Conservation (phyloP, 2,329 filamentous ascomycete species). For the Colletotrichum plurivorum region DNA sequence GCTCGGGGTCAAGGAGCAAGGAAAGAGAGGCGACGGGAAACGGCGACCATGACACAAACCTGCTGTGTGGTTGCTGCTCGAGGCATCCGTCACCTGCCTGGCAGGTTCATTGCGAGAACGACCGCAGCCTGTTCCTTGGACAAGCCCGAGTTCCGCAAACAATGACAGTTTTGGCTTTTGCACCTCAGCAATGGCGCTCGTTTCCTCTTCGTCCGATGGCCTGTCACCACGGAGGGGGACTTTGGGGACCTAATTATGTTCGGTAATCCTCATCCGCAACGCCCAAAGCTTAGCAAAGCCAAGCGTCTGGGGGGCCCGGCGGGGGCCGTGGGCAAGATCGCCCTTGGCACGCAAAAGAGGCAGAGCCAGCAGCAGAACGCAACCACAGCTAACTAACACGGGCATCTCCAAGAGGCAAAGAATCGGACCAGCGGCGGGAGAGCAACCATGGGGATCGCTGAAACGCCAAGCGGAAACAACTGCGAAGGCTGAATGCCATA, state of each 20-base stretch:
- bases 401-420: no score
- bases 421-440: constrained; percentile 21
- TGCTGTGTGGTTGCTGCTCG: neutral
- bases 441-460: constrained; percentile 32
- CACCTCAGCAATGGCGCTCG: constrained; percentile 19
- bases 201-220: constrained; percentile 37
- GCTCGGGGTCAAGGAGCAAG: neutral
- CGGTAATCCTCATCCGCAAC: constrained; percentile 32
- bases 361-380: no score
- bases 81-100: constrained; percentile 4
- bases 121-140: constrained; percentile 1
- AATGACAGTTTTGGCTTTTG: constrained; percentile 29
- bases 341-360: constrained; percentile 14
- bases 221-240: neutral
- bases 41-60: constrained; percentile 4
- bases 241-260: constrained; percentile 6
- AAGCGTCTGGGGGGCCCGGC: constrained; percentile 12
- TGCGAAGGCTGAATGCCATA: neutral
- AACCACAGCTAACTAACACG: no score
- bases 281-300: constrained; percentile 31
- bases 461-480: constrained; percentile 40
- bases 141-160: constrained; percentile 31
- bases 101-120: constrained; percentile 5
- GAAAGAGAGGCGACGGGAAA: neutral
- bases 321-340: constrained; percentile 24